Percentiles rank a stretch among this genome's conserved stretches.
Evolutionary conservation across 1,284 basidiomycete genomes (phyloP).

Genomic region (Sanghuangporus weigelae): DNA sequence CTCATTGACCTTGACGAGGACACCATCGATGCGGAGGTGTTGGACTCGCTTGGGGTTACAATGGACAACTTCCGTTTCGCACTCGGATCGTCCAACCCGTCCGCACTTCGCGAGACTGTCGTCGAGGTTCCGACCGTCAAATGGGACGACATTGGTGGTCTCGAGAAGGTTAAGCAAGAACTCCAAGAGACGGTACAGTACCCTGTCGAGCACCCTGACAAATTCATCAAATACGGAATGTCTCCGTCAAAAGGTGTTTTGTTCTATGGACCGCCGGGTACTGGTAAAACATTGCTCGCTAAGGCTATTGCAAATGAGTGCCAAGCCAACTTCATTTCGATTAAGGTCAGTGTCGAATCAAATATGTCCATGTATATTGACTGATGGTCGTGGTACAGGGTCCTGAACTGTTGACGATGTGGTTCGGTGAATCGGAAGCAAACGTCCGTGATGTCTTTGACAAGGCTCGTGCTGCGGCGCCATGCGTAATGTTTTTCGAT

Average conservation of each 20-base stretch:
- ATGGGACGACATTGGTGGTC: slow-evolving; percentile 99
- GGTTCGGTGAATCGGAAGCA: slow-evolving; percentile 99
- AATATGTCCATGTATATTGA: background rate
- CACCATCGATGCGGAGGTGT: slow-evolving; percentile 95
- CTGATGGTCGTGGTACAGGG: slow-evolving; percentile 50
- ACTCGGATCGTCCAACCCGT: slow-evolving; percentile 92
- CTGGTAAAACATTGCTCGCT: slow-evolving; percentile 92
- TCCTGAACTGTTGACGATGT: slow-evolving; percentile 97
- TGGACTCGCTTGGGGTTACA: slow-evolving; percentile 92
- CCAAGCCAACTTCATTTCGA: slow-evolving; percentile 97
- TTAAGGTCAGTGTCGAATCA: slow-evolving; percentile 54
- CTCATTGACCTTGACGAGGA: slow-evolving; percentile 91
- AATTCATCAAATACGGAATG: slow-evolving; percentile 99
- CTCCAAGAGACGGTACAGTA: slow-evolving; percentile 99
- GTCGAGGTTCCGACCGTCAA: slow-evolving; percentile 95
- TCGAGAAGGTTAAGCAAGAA: slow-evolving; percentile 99
- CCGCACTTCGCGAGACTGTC: slow-evolving; percentile 92
- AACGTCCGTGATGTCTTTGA: slow-evolving; percentile 99
- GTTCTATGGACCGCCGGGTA: slow-evolving; percentile 97
- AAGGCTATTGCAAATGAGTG: slow-evolving; percentile 99
- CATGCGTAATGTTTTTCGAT: slow-evolving; percentile 99
- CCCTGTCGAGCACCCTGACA: slow-evolving; percentile 99
- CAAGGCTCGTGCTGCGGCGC: slow-evolving; percentile 97
- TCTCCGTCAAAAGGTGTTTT: slow-evolving; percentile 98
- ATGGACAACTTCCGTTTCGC: slow-evolving; percentile 99